Conservation (phyloP, 2,329 filamentous ascomycete genomes). For the Trichophyton rubrum region DNA sequence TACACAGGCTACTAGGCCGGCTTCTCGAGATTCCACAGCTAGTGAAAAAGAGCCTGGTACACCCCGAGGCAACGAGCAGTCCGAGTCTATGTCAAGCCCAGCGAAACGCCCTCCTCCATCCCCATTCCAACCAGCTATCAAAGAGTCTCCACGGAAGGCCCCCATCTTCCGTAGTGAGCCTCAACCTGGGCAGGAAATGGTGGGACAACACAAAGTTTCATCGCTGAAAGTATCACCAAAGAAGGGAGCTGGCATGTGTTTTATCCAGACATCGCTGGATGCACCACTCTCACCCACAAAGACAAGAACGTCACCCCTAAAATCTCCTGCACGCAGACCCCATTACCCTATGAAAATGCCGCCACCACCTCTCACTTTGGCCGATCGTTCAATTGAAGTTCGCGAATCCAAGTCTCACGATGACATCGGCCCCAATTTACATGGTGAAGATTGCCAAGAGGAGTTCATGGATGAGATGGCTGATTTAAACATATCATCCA, state of each 20-base stretch:
- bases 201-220: slow-evolving; percentile 16
- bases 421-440: background rate
- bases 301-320: slow-evolving; percentile 25
- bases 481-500: background rate
- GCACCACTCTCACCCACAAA: slow-evolving; percentile 26
- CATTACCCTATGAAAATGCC: slow-evolving; percentile 28
- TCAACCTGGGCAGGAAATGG: slow-evolving; percentile 4
- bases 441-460: background rate
- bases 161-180: slow-evolving; percentile 18
- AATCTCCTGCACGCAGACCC: slow-evolving; percentile 34
- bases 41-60: background rate
- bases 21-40: background rate
- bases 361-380: background rate
- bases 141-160: slow-evolving; percentile 29
- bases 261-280: slow-evolving; percentile 24
- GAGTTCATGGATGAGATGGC: background rate
- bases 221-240: slow-evolving; percentile 34
- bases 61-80: background rate
- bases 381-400: background rate
- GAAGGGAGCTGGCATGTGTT: slow-evolving; percentile 28
- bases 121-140: slow-evolving; percentile 32
- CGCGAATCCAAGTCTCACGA: background rate
- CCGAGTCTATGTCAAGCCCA: slow-evolving; percentile 31
- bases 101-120: slow-evolving; percentile 34
- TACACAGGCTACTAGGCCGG: slow-evolving; percentile 7